Base-by-base conservation (phyloP, 768 basidiomycete species). In the Coprinopsis marcescibilis region DNA sequence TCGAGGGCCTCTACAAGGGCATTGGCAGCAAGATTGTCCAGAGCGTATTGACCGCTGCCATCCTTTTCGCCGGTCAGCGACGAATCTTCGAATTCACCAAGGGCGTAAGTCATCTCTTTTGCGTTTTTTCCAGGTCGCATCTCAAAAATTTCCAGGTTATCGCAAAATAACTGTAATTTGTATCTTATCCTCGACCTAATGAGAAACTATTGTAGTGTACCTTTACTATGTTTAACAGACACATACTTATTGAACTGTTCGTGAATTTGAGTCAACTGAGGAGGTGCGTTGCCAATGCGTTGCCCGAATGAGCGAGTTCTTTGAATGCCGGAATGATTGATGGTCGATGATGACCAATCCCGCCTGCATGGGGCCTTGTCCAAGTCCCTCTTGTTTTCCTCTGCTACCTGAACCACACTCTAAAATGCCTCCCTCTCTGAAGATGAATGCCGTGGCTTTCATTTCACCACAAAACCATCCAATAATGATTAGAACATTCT, bases 11-110 rank as follows among this genome's bases (percentile, higher is more conserved):
- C 17, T 96, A 96, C 72, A 85, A 79, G 54, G 94, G 94, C 4
- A 77, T 94, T 21, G 75, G 75, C 12, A 89, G 84, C 57, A 99
- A 99, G 68, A 80, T 99, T 17, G 48, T 88, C 3, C 95, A 97
- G 65, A 91, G 87, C 53, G 89, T 96, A 1, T 72, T 97, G 41
- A 95, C 92, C 6, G 93, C 93, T 13, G 91, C 92, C 4, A 90
- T 98, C 55, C 73, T 98, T 53, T 98, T 98, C 60, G 87, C 84
- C 12, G 80, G 87, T 5, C 95, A 98, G 64, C 77, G 83, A 57
- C 76, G 91, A 52, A 79, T 89, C 45, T 89, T 82, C 48, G 83
- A 88, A 55, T 50, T 83, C n/a, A 81, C 78, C 11, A 87, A 80
- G 59, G 62, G 63, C 59, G 76, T 73, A 42, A 44, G 61, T 53